Percentiles rank a stretch among this genome's conserved stretches.
phyloP scores from a whole-genome alignment of 495 filamentous ascomycete species.

The Neurospora sublineolata region DNA sequence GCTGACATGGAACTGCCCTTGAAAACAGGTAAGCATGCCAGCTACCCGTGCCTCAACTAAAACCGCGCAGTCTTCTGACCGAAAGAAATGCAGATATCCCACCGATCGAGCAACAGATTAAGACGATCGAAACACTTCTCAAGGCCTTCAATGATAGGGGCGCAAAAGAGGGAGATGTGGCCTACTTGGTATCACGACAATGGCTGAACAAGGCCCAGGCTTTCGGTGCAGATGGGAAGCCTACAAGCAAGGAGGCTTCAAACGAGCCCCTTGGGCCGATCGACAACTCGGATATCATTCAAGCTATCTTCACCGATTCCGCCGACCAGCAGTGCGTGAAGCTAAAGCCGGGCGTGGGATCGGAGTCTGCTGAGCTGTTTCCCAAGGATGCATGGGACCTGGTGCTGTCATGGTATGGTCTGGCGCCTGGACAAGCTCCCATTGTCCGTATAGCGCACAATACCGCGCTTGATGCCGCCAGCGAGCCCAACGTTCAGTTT shows the following conservation, averaged over 20 bases:
- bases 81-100: constrained; percentile 25
- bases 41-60: background rate
- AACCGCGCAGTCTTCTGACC: background rate
- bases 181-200: constrained; percentile 62
- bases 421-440: constrained; percentile 55
- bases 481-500: constrained; percentile 57
- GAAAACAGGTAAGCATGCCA: constrained; percentile 11
- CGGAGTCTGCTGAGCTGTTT: constrained; percentile 65
- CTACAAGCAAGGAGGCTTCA: constrained; percentile 46
- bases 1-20: constrained; percentile 6
- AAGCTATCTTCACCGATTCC: constrained; percentile 35
- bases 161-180: constrained; percentile 56
- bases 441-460: constrained; percentile 73
- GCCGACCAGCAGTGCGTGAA: constrained; percentile 53
- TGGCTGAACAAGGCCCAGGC: constrained; percentile 72
- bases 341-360: constrained; percentile 57
- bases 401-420: constrained; percentile 70
- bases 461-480: constrained; percentile 44
- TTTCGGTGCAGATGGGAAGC: constrained; percentile 44
- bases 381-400: constrained; percentile 71
- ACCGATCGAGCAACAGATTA: constrained; percentile 68
- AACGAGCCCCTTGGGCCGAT: constrained; percentile 67
- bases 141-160: constrained; percentile 38
- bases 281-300: constrained; percentile 68
- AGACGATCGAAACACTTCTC: constrained; percentile 52